A percentile compares a stretch with the other conserved stretches of the same genome.
These are phyloP conservation scores for Petrea volubilis DNA, from an alignment of 257 asterid species.

Conservation along the genomic window DNA sequence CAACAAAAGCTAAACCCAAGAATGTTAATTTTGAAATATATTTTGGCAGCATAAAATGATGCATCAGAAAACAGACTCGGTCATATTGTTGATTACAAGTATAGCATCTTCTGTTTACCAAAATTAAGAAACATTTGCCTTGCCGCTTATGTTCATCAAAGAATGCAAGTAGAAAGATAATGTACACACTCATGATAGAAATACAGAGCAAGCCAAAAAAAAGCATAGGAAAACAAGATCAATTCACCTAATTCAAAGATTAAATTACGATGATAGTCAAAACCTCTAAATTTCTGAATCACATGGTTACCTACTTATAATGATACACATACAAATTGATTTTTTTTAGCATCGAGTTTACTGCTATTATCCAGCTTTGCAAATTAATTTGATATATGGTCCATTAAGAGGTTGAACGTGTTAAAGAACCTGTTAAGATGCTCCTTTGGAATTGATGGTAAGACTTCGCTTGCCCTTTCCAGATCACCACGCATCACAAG, in stretches of 20 bases:
- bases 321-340: slow-evolving; percentile 1
- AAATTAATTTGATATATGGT: not conserved
- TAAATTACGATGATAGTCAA: not conserved
- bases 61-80: not conserved
- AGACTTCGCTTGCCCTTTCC: slow-evolving; percentile 82
- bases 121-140: not conserved
- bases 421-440: slow-evolving; percentile 76
- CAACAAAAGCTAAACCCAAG: not conserved
- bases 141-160: slow-evolving; percentile 8
- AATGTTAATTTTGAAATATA: slow-evolving; percentile 2
- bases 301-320: not conserved
- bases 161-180: slow-evolving; percentile 8
- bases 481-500: slow-evolving; percentile 99
- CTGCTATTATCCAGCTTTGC: not conserved
- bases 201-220: slow-evolving; percentile 8
- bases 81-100: not conserved
- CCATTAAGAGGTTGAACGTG: slow-evolving; percentile 5
- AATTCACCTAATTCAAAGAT: not conserved
- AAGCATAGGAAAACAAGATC: slow-evolving; percentile 10
- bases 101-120: not conserved
- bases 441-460: slow-evolving; percentile 89
- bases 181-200: slow-evolving; percentile 1
- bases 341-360: slow-evolving; percentile 12
- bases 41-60: slow-evolving; percentile 8
- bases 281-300: slow-evolving; percentile 2